Base-by-base conservation (phyloP, 495 filamentous ascomycete genomes). In the Podospora bellae-mahoneyi region DNA sequence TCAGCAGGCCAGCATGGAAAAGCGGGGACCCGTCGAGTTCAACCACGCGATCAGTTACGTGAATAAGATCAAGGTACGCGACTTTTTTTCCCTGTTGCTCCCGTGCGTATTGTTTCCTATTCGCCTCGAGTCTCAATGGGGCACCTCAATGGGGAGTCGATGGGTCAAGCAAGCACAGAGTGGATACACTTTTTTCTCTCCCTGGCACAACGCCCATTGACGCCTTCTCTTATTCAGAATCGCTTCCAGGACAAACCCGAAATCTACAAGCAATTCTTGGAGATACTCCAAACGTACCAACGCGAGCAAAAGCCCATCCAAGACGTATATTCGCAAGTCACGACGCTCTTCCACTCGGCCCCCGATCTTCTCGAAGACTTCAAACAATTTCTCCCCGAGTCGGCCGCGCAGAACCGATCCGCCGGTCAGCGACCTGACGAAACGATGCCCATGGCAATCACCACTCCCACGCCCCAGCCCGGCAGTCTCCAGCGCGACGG, bases 31-130 rank as follows among this genome's bases (percentile, higher is more conserved):
- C 15, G 96, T 99, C 2, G 96, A 99, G 75, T 99, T 99, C 81
- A 99, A 99, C 78, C 96, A 99, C 81, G 96, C 96, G 0, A 99
- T 99, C 68, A 97, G 93, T 76, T 99, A 99, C 75, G 96, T 99
- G 59, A 99, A 99, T 76, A 99, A 99, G 80, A 99, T 99, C 65
- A 99, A 99, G 89, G 94, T 96, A 77, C 76, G 78, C 39, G 55
- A 13, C 39, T 54, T 63, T 39, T 26, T 62, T 16, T 64, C 44
- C 44, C 55, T 13, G n/a, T 64, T 54, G 56, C 30, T 64, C 64
- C 16, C 28, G 16, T 66, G 10, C 20, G 3, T 44, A 57, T 65
- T 64, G 26, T 20, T 57, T 30, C 56, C 20, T n/a, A 74, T 82
- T 67, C 18, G 18, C 27, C 5, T 62, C 58, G 30, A 53, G 44